Evolutionary conservation across 73 alveolate species (phyloP).

Genomic region (Diophrys sp.): DNA sequence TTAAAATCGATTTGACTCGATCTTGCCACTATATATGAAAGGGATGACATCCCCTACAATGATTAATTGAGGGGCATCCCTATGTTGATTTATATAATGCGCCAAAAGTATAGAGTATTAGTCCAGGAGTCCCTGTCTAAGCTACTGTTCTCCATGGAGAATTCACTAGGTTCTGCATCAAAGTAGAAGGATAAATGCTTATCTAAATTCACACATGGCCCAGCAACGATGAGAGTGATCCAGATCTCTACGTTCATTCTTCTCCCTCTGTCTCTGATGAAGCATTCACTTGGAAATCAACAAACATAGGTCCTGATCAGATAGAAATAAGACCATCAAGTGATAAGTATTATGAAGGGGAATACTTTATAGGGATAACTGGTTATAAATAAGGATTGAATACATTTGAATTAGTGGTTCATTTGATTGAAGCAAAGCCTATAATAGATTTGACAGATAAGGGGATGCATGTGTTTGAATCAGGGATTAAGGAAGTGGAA

Average conservation of each 20-base stretch:
- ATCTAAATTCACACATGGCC: slow-evolving; percentile 25
- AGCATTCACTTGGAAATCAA: slow-evolving; percentile 47
- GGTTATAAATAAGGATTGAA: slow-evolving; percentile 50
- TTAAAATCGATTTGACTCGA: too few relatives aligned
- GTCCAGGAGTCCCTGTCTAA: too few relatives aligned
- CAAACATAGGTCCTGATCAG: slow-evolving; percentile 56
- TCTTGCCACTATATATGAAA: too few relatives aligned
- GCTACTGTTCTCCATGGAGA: too few relatives aligned
- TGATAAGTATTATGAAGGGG: slow-evolving; percentile 27
- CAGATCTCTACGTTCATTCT: slow-evolving; percentile 36
- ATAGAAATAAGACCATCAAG: slow-evolving; percentile 50
- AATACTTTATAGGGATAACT: slow-evolving; percentile 30
- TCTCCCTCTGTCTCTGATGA: slow-evolving; percentile 31
- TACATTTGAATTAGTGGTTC: slow-evolving; percentile 15
- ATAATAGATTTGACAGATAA: slow-evolving; percentile 3
- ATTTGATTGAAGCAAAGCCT: slow-evolving; percentile 30
- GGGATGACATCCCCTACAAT: too few relatives aligned
- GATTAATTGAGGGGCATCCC: too few relatives aligned
- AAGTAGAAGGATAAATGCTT: not conserved
- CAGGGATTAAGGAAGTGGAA: slow-evolving; percentile 1
- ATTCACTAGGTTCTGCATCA: not conserved
- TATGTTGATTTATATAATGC: too few relatives aligned
- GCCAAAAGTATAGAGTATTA: too few relatives aligned
- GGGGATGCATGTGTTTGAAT: not conserved
- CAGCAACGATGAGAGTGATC: slow-evolving; percentile 55